Evolutionary conservation across 805 yeast species (phyloP), one percentile per base, ranked within the genome.

Genomic region (Candida succiphila): DNA sequence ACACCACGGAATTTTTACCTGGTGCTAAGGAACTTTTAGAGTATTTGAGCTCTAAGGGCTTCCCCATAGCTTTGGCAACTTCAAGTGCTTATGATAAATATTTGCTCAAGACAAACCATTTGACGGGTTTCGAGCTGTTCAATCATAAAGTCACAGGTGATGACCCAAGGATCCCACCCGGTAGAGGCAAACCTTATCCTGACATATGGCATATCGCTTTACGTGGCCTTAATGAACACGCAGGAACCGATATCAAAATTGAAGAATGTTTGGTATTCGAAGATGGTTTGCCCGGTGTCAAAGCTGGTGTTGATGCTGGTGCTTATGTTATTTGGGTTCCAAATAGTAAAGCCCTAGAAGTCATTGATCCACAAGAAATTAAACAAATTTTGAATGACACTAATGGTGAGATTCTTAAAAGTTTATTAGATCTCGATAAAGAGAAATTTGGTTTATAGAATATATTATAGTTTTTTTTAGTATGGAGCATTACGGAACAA

Each of bases 301-400:
- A 63, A 14, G 79, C 95, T 4, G 98, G 95, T 12, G 70, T 69
- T 36, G 77, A 82, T 14, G 86, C 95, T 24, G 88, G 87, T 9
- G 82, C 85, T 12, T 68, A 67, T 35, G 95, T 89, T n/a, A 69
- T 89, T 31, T 92, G 97, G 98, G 81, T 88, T 12, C 97, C 98
- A 8, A 89, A 89, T 55, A 67, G 68, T 18, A 73, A 82, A 37
- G 94, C 94, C 0, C 48, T 71, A 23, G 60, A 64, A 15, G 69
- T 72, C 7, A 56, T 83, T 41, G 51, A 58, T 13, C 72, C 75
- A 7, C 66, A 68, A 28, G 43, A 75, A 41, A 48, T 65, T 7
- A 60, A 60, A 5, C 61, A 70, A 16, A 30, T 55, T 17, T 54
- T 84, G 34, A 76, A 72, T 3, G 36, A 32, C 29, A 36, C 48